A percentile compares a stretch with the other conserved stretches of the same genome.
Evolutionary conservation across 345 rosid genomes (phyloP).

Genomic region (Hibiscus trionum): DNA sequence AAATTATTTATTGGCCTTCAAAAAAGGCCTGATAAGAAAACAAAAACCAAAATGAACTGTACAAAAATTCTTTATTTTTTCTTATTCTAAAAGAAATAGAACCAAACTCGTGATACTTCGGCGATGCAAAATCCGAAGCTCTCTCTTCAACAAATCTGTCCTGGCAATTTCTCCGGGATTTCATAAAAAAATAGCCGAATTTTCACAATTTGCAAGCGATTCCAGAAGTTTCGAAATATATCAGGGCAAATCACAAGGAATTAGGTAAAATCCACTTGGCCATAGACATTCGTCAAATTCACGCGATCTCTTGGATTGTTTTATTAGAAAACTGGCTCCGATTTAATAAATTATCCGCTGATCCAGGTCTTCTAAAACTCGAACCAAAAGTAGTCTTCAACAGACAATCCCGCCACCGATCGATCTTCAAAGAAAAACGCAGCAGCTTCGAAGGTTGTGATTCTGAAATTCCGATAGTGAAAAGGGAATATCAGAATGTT

Average conservation of each 20-base stretch:
- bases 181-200: not conserved
- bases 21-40: conserved; percentile 31
- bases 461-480: not conserved
- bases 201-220: not conserved
- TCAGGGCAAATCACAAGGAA: not conserved
- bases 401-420: not conserved
- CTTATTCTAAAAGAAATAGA: conserved; percentile 8
- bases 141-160: conserved; percentile 1
- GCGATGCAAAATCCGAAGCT: not conserved
- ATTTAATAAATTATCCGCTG: not conserved
- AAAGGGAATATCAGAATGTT: not conserved
- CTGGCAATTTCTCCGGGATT: not conserved
- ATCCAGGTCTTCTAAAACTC: not conserved
- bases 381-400: not conserved
- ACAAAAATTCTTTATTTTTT: conserved; percentile 4
- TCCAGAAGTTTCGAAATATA: not conserved
- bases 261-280: not conserved
- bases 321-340: not conserved
- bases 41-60: conserved; percentile 16
- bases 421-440: not conserved
- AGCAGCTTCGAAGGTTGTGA: not conserved
- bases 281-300: not conserved
- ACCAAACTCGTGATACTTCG: conserved; percentile 18
- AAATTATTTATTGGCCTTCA: conserved; percentile 28
- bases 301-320: not conserved